Evolutionary conservation across 805 yeast genomes (phyloP), one percentile per base, ranked within the genome.

Genomic region (Tetrapisispora arboricola): DNA sequence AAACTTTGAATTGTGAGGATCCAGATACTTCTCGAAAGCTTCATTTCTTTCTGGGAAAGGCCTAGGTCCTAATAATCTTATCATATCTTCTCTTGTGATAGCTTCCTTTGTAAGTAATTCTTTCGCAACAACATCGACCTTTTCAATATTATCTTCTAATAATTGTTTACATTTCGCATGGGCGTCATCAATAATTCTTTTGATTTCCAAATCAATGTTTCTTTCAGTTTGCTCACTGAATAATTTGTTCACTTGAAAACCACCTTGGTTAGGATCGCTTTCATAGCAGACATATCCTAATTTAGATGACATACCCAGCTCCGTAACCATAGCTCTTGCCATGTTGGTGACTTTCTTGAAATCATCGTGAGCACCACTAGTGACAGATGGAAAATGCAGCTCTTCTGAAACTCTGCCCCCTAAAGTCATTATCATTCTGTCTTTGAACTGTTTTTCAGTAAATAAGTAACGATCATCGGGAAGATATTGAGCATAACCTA

Each of bases 321-420:
- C 76, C 34, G 90, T 75, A 19, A 94, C 95, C 98, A 92, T 92
- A 21, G 82, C 76, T 36, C 80, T 83, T 1, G 97, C 97, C 75
- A 92, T 85, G 43, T 78, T 78, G 0, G 97, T 90, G 18, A 92
- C 95, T 61, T 92, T 92, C 60, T 90, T 85, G 70, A 92, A 88
- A 62, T 92, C 99, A 57, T 92, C 96, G 18, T 87, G 78, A 0
- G 96, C 98, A 44, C 99, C 98, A 42, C 94, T 79, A 6, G 97
- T 88, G 9, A 92, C 94, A n/a, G 88, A 77, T 16, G 76, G 72
- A 57, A 92, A 92, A 59, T 90, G 87, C 37, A 92, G 64, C 64
- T 94, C 98, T 64, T 92, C 99, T 29, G 94, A 78, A 16, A 92
- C 96, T 53, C 99, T 75, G 16, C 99, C 99, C 31, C 97, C 99